phyloP scores from a whole-genome alignment of 2,329 filamentous ascomycete genomes.

The Fonsecaea multimorphosa region DNA sequence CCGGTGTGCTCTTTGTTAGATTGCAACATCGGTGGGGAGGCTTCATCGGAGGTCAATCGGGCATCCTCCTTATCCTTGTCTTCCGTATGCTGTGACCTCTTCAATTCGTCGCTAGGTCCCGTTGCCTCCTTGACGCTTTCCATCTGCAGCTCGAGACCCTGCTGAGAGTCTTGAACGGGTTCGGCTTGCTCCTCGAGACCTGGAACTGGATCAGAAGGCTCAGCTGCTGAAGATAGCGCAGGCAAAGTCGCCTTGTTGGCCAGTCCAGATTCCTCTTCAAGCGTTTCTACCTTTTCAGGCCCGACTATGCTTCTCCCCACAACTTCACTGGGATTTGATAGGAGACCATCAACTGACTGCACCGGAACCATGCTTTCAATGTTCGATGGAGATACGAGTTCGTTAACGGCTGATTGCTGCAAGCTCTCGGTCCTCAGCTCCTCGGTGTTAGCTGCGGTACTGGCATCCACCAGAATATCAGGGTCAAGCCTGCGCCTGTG shows the following conservation, averaged over 20 bases:
- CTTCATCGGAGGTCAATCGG: conserved; percentile 3
- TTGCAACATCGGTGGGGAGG: background rate
- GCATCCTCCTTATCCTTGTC: conserved; percentile 21
- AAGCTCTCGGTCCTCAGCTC: background rate
- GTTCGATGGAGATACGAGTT: background rate
- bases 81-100: conserved; percentile 30
- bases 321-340: background rate
- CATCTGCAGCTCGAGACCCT: background rate
- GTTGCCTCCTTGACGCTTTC: background rate
- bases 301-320: background rate
- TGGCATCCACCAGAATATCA: background rate
- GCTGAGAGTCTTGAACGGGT: background rate
- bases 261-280: background rate
- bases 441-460: background rate
- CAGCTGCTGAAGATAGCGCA: background rate
- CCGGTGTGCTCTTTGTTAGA: background rate
- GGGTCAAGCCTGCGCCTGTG: conserved; percentile 5
- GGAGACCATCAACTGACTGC: background rate
- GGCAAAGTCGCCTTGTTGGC: background rate
- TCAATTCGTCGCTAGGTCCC: conserved; percentile 2
- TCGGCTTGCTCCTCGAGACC: background rate
- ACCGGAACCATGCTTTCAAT: background rate
- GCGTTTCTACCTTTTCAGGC: background rate
- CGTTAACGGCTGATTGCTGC: background rate
- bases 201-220: background rate